Evolutionary conservation across 371 early-diverging fungal genomes (phyloP).

Genomic region (Chytridium lagenaria): DNA sequence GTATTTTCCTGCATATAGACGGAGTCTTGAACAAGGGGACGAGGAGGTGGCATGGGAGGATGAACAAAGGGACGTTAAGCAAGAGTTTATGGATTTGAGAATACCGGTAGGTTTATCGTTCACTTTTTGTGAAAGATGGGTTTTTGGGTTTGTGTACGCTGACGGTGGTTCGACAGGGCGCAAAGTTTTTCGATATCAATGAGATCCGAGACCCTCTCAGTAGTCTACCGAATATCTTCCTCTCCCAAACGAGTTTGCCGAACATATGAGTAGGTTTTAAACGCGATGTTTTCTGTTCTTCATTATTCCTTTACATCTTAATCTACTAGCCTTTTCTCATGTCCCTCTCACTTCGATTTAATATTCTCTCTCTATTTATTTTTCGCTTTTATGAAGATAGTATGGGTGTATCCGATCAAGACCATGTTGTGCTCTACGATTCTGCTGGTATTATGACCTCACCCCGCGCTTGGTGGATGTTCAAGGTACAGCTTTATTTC

Average conservation of each 20-base stretch:
- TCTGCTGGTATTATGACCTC: conserved; percentile 43
- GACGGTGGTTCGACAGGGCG: too few relatives aligned
- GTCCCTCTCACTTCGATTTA: too few relatives aligned
- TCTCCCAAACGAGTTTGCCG: conserved; percentile 36
- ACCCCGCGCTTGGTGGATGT: conserved; percentile 50
- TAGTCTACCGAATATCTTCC: conserved; percentile 42
- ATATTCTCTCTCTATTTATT: too few relatives aligned
- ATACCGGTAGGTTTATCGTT: neutral
- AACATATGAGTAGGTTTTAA: conserved; percentile 38
- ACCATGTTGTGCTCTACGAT: conserved; percentile 54
- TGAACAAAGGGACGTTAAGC: neutral
- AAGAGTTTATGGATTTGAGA: conserved; percentile 5
- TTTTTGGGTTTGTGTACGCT: too few relatives aligned
- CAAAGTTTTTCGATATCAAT: conserved; percentile 45
- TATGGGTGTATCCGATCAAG: conserved; percentile 40
- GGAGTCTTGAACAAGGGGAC: neutral
- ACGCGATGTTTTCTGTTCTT: too few relatives aligned
- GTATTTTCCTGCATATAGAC: neutral
- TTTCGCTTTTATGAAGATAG: conserved; percentile 32
- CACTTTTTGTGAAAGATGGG: neutral
- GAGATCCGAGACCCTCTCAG: conserved; percentile 33
- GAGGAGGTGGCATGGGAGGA: conserved; percentile 19
- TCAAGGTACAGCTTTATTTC: too few relatives aligned
- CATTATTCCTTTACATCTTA: too few relatives aligned
- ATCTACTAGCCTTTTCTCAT: too few relatives aligned